Conservation (phyloP, 169 alveolate species). For the Cryptosporidium ubiquitum region DNA sequence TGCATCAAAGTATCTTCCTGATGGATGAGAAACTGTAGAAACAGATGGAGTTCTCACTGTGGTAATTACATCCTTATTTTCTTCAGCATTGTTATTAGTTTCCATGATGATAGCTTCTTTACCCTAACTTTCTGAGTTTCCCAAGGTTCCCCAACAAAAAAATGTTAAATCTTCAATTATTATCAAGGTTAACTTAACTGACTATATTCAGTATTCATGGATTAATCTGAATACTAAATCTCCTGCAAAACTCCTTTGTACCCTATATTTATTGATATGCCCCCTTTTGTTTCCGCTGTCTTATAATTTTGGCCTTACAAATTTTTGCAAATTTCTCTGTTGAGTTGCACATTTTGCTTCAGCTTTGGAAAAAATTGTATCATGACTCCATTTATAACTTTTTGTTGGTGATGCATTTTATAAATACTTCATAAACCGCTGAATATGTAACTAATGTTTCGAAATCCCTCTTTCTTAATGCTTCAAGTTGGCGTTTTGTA, state of each 20-base stretch:
- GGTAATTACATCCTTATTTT: conserved; percentile 1
- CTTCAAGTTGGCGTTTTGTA: background rate
- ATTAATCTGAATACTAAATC: background rate
- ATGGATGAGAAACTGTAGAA: conserved; percentile 58
- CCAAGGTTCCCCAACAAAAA: background rate
- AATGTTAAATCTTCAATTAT: background rate
- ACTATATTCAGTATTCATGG: background rate
- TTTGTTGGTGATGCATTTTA: conserved; percentile 54
- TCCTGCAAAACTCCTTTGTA: background rate
- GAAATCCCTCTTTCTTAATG: background rate
- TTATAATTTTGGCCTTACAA: conserved; percentile 10
- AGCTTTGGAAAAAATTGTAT: background rate
- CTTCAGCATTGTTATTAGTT: conserved; percentile 4
- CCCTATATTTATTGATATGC: background rate
- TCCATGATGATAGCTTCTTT: conserved; percentile 7
- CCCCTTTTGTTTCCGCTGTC: background rate
- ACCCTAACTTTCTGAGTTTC: background rate
- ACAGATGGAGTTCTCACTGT: conserved; percentile 47
- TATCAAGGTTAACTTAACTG: background rate
- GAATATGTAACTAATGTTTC: background rate
- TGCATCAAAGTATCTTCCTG: conserved; percentile 71
- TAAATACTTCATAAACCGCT: conserved; percentile 60
- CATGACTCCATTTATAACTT: conserved; percentile 43
- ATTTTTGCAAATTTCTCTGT: conserved; percentile 47
- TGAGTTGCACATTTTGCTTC: background rate